Evolutionary conservation across 768 basidiomycete species (phyloP), one percentile per base, ranked within the genome.

Genomic region (Sutorius australiensis): DNA sequence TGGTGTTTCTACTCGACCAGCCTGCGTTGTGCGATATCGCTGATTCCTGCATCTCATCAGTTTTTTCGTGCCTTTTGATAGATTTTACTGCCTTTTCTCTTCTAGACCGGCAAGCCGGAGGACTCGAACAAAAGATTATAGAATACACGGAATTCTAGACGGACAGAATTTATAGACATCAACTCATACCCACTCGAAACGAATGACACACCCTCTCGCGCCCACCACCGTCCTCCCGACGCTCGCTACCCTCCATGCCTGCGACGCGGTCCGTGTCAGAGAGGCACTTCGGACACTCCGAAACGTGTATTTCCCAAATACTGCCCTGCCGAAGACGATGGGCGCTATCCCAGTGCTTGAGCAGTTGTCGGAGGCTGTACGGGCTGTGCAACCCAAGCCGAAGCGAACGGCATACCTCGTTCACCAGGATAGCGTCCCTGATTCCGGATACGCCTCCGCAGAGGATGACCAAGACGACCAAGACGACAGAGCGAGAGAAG

Each of bases 401-500:
- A 57, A 65, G 28, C 64, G 50, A 48, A 53, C 39, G 13, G 50
- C 28, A 10, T 50, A 41, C 31, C 55, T 63, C 48, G 66, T 74
- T 24, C 75, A 75, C 51, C 76, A 77, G 46, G 68, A 63, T 9
- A 70, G 71, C 16, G 75, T 80, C 3, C 82, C 83, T 1, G 87
- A 91, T 67, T 89, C 87, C 11, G 89, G 89, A 33, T 90, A 90
- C 57, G 89, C 86, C 6, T 87, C 86, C 37, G 85, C 83, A 46
- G 83, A 81, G 45, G 82, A 83, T 0, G 80, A 79, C 1, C 77
- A 76, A 2, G 69, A 70, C 8, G 58, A 64, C 1, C 61, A 67
- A 40, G 28, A 40, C 31, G 21, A 53, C 13, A 38, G 27, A 24
- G 12, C 56, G 57, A 10, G 60, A 69, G 65, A 24, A 21, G 33